These are phyloP conservation scores for Neonectria neomacrospora DNA, from an alignment of 2,329 filamentous ascomycete species.

Conservation along the genomic window DNA sequence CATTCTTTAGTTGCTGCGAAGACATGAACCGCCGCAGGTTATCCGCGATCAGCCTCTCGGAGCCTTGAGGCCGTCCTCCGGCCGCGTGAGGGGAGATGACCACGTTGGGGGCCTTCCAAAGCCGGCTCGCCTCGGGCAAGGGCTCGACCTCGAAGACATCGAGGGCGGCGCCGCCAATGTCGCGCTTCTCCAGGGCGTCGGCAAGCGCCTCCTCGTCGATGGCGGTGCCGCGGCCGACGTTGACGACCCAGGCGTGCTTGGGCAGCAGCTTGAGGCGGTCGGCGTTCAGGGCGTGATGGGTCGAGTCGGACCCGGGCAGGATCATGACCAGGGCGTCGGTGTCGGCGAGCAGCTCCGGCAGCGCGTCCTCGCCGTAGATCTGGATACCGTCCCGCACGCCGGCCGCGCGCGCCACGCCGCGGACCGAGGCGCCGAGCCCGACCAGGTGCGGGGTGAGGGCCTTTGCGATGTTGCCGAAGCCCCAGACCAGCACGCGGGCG, in stretches of 20 bases:
- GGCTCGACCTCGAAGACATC: slow-evolving; percentile 62
- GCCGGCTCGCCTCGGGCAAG: slow-evolving; percentile 53
- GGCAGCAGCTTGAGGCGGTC: slow-evolving; percentile 65
- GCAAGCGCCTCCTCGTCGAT: slow-evolving; percentile 62
- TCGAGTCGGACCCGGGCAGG: slow-evolving; percentile 67
- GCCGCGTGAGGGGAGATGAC: slow-evolving; percentile 68
- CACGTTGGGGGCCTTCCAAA: slow-evolving; percentile 64
- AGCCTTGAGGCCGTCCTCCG: slow-evolving; percentile 69
- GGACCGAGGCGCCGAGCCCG: slow-evolving; percentile 67
- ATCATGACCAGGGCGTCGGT: slow-evolving; percentile 77
- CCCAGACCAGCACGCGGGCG: slow-evolving; percentile 70
- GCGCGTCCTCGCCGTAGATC: slow-evolving; percentile 65
- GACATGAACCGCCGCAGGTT: slow-evolving; percentile 71
- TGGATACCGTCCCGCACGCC: slow-evolving; percentile 69
- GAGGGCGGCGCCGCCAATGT: slow-evolving; percentile 61
- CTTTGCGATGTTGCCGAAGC: slow-evolving; percentile 75
- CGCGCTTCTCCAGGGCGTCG: slow-evolving; percentile 55
- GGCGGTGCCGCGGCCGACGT: slow-evolving; percentile 62
- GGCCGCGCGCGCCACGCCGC: slow-evolving; percentile 64
- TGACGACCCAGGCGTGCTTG: slow-evolving; percentile 66
- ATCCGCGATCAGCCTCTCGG: slow-evolving; percentile 68
- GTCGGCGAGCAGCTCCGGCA: slow-evolving; percentile 63
- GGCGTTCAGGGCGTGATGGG: slow-evolving; percentile 64
- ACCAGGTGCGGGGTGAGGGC: slow-evolving; percentile 65
- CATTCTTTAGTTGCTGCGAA: slow-evolving; percentile 69